phyloP scores from a whole-genome alignment of 2,329 filamentous ascomycete species.

The Didymellaceae sp. region DNA sequence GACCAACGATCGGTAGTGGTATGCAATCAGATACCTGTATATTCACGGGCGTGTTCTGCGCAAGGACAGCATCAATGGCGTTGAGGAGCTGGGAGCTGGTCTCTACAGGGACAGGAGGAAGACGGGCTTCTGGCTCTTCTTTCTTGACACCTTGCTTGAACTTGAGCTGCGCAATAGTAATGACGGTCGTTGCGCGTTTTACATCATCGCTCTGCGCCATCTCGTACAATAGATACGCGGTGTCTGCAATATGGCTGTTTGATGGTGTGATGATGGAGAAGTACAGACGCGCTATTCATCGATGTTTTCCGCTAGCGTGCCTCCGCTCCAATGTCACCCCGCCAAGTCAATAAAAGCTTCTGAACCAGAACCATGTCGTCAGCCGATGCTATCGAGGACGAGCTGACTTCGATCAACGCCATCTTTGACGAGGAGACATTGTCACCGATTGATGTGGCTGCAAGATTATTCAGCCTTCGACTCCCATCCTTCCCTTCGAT shows the following conservation, averaged over 20 bases:
- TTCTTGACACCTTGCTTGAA: conserved; percentile 38
- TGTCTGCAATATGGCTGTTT: conserved; percentile 9
- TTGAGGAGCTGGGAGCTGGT: conserved; percentile 33
- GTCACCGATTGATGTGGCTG: conserved; percentile 29
- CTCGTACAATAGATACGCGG: neutral
- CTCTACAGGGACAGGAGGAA: conserved; percentile 30
- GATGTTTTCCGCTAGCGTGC: conserved; percentile 23
- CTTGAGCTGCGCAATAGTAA: conserved; percentile 39
- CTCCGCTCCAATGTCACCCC: conserved; percentile 21
- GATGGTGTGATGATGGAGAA: conserved; percentile 9
- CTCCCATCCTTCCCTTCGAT: conserved; percentile 68
- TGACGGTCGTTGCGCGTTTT: conserved; percentile 31
- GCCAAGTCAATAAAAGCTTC: conserved; percentile 19
- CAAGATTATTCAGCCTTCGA: conserved; percentile 58
- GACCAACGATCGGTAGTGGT: conserved; percentile 22
- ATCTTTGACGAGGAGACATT: conserved; percentile 79
- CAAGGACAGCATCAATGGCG: conserved; percentile 36
- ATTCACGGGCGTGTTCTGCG: conserved; percentile 36
- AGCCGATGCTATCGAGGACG: conserved; percentile 65
- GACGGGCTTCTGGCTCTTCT: conserved; percentile 24
- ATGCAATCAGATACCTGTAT: conserved; percentile 43
- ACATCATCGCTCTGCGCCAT: conserved; percentile 33
- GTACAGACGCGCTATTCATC: conserved; percentile 1
- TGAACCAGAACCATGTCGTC: conserved; percentile 32
- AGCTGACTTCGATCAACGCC: conserved; percentile 82